Evolutionary conservation across 345 rosid species (phyloP).

Genomic region (Aquilaria sinensis): DNA sequence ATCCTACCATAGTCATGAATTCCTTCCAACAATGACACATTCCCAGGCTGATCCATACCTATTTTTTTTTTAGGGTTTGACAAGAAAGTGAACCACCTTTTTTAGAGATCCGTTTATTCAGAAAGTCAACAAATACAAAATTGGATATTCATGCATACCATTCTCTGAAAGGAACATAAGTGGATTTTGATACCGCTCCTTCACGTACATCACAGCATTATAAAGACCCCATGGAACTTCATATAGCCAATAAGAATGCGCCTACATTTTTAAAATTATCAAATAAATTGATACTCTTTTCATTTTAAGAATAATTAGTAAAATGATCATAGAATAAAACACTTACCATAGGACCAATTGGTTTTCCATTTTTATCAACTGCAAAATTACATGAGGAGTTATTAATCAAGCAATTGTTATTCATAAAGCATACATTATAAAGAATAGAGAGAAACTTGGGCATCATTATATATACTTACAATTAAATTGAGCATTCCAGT

Average conservation of each 20-base stretch:
- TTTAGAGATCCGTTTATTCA: not conserved
- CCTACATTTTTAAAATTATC: constrained; percentile 23
- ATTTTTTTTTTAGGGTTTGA: not conserved
- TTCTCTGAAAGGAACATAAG: constrained; percentile 45
- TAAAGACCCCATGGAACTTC: constrained; percentile 66
- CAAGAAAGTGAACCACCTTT: not conserved
- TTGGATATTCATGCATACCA: constrained; percentile 21
- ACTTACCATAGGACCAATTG: constrained; percentile 48
- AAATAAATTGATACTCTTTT: not conserved
- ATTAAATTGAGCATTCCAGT: constrained; percentile 46
- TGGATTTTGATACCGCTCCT: constrained; percentile 47
- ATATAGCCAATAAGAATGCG: constrained; percentile 54
- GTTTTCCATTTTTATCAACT: constrained; percentile 39
- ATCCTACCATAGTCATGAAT: constrained; percentile 43
- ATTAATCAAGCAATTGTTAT: not conserved
- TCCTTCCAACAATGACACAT: constrained; percentile 21
- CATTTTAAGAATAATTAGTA: not conserved
- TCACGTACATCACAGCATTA: constrained; percentile 39
- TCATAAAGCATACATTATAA: not conserved
- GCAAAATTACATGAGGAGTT: constrained; percentile 2
- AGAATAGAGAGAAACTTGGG: too few relatives aligned
- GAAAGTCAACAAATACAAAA: not conserved
- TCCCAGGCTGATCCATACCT: constrained; percentile 65
- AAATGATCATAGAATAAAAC: too few relatives aligned
- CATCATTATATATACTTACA: constrained; percentile 25